Base-by-base conservation (phyloP, 192 early-diverging fungal species). In the Entophlyctis luteolus region DNA sequence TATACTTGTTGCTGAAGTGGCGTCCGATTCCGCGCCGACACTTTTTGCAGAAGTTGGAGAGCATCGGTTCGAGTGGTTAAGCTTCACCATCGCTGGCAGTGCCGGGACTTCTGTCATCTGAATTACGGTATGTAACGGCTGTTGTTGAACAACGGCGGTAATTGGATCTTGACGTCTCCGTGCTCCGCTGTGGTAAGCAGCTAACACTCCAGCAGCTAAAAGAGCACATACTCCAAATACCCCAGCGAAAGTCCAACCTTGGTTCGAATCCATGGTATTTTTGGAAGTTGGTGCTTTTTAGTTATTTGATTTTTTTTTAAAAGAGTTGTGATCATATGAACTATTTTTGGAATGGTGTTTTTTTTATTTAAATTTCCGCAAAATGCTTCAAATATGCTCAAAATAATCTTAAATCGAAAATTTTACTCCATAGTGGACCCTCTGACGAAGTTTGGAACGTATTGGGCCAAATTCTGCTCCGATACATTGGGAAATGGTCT, bases 391-490 rank as follows among this genome's bases (percentile, higher is more conserved):
- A 49, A n/a, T 10, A 4, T 18, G 31, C 29, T 33, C n/a, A n/a
- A n/a, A 25, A 29, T 32, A 63, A 49, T 1, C 34, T 27, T 28
- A 49, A 25, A 45, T 33, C 12, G 12, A 63, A 48, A 18, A 16
- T 31, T 10, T 32, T 12, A 28, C 38, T 18, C 10, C 39, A 49
- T 22, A 5, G 48, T 36, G 22, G 63, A 66, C 8, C 63, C 63
- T 20, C 49, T 20, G 6, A 20, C 31, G 34, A 66, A 66, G 22
- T 29, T 36, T 25, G 63, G 63, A 5, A 55, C 32, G 1, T 2
- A 55, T n/a, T 35, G 1, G 31, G 14, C 49, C 63, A 66, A 54
- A 48, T 66, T 48, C 50, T 66, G 33, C 34, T 66, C 49, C 6
- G n/a, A 25, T n/a, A 66, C 49, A 34, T 48, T 54, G 25, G 49